These are phyloP conservation scores for Aaosphaeria pasadenensis DNA, from an alignment of 2,329 filamentous ascomycete genomes.

Conservation along the genomic window DNA sequence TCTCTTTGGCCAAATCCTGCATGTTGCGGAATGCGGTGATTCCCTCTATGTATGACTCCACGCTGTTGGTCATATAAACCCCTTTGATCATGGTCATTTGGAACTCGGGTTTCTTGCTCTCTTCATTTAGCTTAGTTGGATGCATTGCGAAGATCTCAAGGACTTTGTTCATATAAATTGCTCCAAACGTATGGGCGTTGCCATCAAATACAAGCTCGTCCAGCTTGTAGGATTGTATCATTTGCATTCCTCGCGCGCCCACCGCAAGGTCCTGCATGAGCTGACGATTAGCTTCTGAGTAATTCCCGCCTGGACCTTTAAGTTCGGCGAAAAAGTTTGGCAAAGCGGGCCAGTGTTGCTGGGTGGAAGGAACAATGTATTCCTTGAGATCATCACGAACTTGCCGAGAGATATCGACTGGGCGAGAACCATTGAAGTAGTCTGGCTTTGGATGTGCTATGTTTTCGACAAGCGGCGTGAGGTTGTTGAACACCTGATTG, in stretches of 20 bases:
- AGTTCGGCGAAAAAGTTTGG: too few relatives aligned
- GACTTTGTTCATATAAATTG: too few relatives aligned
- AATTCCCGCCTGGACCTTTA: too few relatives aligned
- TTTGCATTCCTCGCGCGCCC: too few relatives aligned
- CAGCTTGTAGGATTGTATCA: too few relatives aligned
- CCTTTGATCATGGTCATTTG: neutral
- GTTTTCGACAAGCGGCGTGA: constrained; percentile 1
- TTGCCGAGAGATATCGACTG: constrained; percentile 1
- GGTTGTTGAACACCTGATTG: constrained; percentile 7
- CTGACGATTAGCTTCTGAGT: too few relatives aligned
- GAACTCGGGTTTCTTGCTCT: neutral
- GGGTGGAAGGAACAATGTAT: neutral
- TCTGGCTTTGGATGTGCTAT: constrained; percentile 5
- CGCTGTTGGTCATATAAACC: neutral
- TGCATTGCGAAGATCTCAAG: neutral
- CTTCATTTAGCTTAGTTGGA: neutral
- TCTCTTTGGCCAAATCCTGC: neutral
- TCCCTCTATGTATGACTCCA: neutral
- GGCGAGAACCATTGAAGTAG: constrained; percentile 6
- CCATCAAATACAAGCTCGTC: too few relatives aligned
- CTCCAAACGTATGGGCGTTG: too few relatives aligned
- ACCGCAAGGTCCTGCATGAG: too few relatives aligned
- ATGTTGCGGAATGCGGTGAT: neutral
- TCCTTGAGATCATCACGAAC: constrained; percentile 3
- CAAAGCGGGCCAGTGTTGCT: neutral